Base-by-base conservation (phyloP, 768 basidiomycete species). In the Pleurotus salmoneostramineus region DNA sequence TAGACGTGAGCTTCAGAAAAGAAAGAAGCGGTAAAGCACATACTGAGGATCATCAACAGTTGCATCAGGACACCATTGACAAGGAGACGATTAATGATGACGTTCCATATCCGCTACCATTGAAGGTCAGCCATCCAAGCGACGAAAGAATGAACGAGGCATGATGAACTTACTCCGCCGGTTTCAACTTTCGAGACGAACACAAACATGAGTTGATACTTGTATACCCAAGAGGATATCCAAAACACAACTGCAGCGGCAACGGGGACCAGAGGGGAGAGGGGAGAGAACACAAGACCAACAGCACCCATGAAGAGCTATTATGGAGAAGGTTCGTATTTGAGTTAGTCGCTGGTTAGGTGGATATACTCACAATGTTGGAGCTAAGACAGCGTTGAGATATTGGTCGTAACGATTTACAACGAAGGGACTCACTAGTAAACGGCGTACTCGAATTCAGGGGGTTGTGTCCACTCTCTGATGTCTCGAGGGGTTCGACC, bases 11-110 rank as follows among this genome's bases (percentile, higher is more conserved):
- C 27, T 14, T 11, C 8, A 32, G 48, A 49, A 8, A 3, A 15
- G 6, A 17, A n/a, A 7, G 31, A 5, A 17, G 21, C 4, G 32
- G 12, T 57, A 14, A 10, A 31, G 14, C 11, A 77, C 93, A 62
- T 70, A 97, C 94, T 97, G 49, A 98, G 80, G 47, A 88, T 72
- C 88, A 94, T 89, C 49, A 94, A 72, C 43, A 82, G 63, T 65
- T 98, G 95, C 95, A 98, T 98, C 64, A 97, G 72, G 27, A 95
- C 68, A 4, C 89, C 80, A 35, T 83, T 87, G 58, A 84, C 76
- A 11, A 98, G 72, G 21, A 98, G 74, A 55, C 97, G 86, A 70
- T 99, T 99, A 71, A 93, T 78, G 47, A 92, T 81, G n/a, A 93
- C 85, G 66, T 97, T 97, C 94, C 94, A 97, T 63, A 96, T 75